phyloP scores from a whole-genome alignment of 495 filamentous ascomycete genomes.

The Aspergillus ostianus region DNA sequence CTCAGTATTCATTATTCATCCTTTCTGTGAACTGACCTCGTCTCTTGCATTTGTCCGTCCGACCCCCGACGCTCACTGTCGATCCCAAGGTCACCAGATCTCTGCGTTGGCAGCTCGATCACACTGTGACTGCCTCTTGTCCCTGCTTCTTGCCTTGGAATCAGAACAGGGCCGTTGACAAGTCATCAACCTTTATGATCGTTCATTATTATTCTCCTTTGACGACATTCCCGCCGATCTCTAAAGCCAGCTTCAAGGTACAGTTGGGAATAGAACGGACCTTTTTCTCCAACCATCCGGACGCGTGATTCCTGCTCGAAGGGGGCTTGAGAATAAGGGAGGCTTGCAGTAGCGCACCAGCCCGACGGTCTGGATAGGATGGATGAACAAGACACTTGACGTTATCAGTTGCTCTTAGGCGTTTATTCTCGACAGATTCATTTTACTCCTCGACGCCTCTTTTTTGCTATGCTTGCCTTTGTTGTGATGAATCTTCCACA shows the following conservation, averaged over 20 bases:
- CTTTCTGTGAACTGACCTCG: background rate
- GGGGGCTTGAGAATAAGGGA: constrained; percentile 1
- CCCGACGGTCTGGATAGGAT: constrained; percentile 4
- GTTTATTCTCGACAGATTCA: background rate
- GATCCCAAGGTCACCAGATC: constrained; percentile 36
- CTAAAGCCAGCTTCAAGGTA: background rate
- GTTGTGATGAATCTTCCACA: background rate
- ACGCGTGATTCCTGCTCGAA: background rate
- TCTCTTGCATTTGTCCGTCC: constrained; percentile 15
- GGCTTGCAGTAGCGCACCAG: background rate
- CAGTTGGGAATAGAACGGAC: background rate
- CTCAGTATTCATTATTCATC: background rate
- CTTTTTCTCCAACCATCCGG: background rate
- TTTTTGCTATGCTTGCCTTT: background rate
- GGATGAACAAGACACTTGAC: constrained; percentile 3
- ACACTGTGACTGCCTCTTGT: constrained; percentile 7
- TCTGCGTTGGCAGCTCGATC: constrained; percentile 35
- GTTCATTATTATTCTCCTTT: constrained; percentile 2
- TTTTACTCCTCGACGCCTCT: background rate
- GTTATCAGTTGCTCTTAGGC: background rate
- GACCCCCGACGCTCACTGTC: background rate
- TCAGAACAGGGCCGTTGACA: background rate
- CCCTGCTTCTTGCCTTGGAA: too few species aligned
- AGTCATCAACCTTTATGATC: constrained; percentile 1
- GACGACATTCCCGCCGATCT: constrained; percentile 5